phyloP scores from a whole-genome alignment of 768 basidiomycete genomes.

The Tricholoma furcatifolium region DNA sequence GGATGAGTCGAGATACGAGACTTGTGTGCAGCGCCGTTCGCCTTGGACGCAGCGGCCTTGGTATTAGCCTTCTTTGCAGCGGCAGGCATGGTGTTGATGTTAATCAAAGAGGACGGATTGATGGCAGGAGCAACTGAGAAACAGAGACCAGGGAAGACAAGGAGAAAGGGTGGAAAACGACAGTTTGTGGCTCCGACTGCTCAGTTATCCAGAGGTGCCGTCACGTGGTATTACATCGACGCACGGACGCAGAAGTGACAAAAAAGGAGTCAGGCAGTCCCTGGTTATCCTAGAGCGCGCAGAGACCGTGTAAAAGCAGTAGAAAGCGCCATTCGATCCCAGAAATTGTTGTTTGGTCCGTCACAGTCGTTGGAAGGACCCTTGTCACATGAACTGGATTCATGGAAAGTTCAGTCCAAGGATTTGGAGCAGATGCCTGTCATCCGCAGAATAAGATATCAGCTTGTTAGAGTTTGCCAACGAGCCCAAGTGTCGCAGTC shows the following conservation, averaged over 20 bases:
- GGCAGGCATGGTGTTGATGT: slow-evolving; percentile 20
- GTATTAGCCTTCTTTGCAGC: slow-evolving; percentile 36
- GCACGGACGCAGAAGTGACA: slow-evolving; percentile 23
- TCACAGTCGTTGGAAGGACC: not conserved
- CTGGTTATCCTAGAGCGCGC: not conserved
- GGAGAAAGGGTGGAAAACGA: slow-evolving; percentile 22
- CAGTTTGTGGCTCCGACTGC: slow-evolving; percentile 21
- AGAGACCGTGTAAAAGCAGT: not conserved
- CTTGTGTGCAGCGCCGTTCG: slow-evolving; percentile 30
- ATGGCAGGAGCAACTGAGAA: slow-evolving; percentile 3
- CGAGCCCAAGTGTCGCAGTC: not conserved
- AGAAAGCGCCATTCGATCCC: not conserved
- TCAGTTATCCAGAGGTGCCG: slow-evolving; percentile 16
- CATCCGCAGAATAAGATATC: no score
- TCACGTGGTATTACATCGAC: slow-evolving; percentile 25
- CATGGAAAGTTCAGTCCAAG: no score
- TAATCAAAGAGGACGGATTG: not conserved
- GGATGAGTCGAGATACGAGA: slow-evolving; percentile 51
- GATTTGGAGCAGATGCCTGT: no score
- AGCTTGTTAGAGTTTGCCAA: no score
- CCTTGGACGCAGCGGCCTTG: slow-evolving; percentile 36
- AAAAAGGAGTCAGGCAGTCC: not conserved
- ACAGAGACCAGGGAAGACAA: slow-evolving; percentile 12
- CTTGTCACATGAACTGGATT: no score
- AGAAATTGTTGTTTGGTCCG: not conserved